Conservation (phyloP, 768 basidiomycete genomes). For the Boletus tomentosulus region DNA sequence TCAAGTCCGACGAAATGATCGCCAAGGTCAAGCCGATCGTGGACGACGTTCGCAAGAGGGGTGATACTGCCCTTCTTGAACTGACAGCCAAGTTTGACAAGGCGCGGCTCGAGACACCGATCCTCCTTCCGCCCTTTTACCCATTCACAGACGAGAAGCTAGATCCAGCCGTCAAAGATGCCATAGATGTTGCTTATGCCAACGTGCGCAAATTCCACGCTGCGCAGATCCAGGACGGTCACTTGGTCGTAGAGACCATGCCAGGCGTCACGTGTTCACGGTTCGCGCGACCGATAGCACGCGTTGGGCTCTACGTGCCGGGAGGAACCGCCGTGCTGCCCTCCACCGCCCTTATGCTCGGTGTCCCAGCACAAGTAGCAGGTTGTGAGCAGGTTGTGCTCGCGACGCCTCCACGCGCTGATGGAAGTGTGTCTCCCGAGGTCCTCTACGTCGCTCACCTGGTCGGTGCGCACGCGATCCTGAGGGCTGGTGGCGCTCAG, state of each 20-base stretch:
- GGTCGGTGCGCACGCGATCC: slow-evolving; percentile 83
- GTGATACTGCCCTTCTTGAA: slow-evolving; percentile 83
- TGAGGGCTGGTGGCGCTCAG: slow-evolving; percentile 96
- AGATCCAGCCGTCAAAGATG: slow-evolving; percentile 59
- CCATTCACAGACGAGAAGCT: slow-evolving; percentile 46
- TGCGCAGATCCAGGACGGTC: slow-evolving; percentile 70
- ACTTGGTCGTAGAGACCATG: slow-evolving; percentile 91
- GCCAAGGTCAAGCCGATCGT: slow-evolving; percentile 93
- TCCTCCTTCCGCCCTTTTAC: slow-evolving; percentile 75
- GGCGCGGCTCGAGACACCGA: slow-evolving; percentile 61
- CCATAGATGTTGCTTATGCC: slow-evolving; percentile 86
- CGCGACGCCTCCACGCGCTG: slow-evolving; percentile 91
- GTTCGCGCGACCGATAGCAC: slow-evolving; percentile 91
- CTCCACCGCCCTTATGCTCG: slow-evolving; percentile 96
- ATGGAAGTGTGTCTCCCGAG: slow-evolving; percentile 93
- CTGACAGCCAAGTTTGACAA: slow-evolving; percentile 94
- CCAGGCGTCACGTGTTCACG: slow-evolving; percentile 95
- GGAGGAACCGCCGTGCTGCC: slow-evolving; percentile 96
- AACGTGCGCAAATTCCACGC: slow-evolving; percentile 92
- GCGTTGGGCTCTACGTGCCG: slow-evolving; percentile 95
- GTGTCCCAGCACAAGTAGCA: slow-evolving; percentile 95
- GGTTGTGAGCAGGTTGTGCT: slow-evolving; percentile 90
- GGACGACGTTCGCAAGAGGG: slow-evolving; percentile 73
- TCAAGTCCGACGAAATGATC: slow-evolving; percentile 62
- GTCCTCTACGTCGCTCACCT: slow-evolving; percentile 95